Percentiles rank a stretch among this genome's conserved stretches.
phyloP scores from a whole-genome alignment of 2,329 filamentous ascomycete species.

The Blastomyces silverae region DNA sequence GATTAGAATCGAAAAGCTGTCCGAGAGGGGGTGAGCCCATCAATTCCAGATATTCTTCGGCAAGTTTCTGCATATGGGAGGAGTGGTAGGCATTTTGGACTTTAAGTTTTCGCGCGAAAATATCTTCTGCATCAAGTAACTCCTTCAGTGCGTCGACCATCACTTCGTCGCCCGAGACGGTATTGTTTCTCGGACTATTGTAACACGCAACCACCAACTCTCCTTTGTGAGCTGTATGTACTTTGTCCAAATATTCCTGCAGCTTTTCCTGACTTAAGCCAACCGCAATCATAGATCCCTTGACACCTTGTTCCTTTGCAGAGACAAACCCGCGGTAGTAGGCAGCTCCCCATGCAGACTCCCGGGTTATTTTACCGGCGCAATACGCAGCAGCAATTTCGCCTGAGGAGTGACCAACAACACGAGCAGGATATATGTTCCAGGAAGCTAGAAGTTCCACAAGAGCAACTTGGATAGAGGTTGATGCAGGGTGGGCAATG shows the following conservation, averaged over 20 bases:
- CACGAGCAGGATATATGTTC: constrained; percentile 24
- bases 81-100: constrained; percentile 34
- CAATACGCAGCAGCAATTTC: constrained; percentile 37
- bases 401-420: constrained; percentile 33
- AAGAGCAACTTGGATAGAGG: constrained; percentile 33
- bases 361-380: constrained; percentile 20
- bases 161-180: constrained; percentile 29
- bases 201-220: constrained; percentile 26
- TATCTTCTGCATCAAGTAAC: constrained; percentile 19
- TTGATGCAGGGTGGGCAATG: constrained; percentile 30
- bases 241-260: constrained; percentile 12
- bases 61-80: constrained; percentile 27
- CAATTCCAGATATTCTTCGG: constrained; percentile 26
- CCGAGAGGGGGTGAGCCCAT: constrained; percentile 14
- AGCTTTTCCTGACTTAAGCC: constrained; percentile 22
- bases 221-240: constrained; percentile 9
- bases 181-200: constrained; percentile 31
- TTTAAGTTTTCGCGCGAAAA: constrained; percentile 28
- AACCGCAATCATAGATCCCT: constrained; percentile 31
- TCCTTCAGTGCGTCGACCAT: constrained; percentile 22
- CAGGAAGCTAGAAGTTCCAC: constrained; percentile 27
- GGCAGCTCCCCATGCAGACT: constrained; percentile 21
- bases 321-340: constrained; percentile 25
- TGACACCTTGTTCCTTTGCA: constrained; percentile 3
- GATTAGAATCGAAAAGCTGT: neutral